A percentile compares a stretch with the other conserved stretches of the same genome.
Evolutionary conservation across 305 asterid genomes (phyloP).

Genomic region (Solanum hybrid): DNA sequence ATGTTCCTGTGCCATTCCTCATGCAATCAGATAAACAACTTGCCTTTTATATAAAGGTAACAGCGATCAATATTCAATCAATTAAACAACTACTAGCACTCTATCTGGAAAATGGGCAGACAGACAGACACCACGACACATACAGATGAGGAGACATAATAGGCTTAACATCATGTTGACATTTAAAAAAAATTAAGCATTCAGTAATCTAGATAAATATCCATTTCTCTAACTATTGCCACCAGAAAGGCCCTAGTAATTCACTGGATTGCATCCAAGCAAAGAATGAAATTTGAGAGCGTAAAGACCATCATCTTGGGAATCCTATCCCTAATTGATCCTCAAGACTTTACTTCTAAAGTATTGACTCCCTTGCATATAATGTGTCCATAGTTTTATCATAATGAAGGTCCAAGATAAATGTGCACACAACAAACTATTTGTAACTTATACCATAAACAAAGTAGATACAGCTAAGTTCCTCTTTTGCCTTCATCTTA

Average conservation of each 20-base stretch:
- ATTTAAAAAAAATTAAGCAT: background rate
- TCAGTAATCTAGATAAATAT: background rate
- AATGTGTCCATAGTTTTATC: background rate
- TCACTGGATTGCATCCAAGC: background rate
- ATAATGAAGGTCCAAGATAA: background rate
- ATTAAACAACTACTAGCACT: background rate
- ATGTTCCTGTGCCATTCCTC: background rate
- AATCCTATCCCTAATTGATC: background rate
- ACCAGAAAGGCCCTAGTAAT: background rate
- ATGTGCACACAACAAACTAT: background rate
- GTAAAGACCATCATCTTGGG: background rate
- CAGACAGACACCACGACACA: background rate
- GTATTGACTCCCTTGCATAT: background rate
- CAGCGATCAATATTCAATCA: background rate
- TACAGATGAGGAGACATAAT: background rate
- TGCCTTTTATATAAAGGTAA: background rate
- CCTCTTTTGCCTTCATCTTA: background rate
- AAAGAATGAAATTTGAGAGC: background rate
- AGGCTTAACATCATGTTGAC: background rate
- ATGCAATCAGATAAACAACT: background rate
- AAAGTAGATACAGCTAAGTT: background rate
- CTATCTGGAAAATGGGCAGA: background rate
- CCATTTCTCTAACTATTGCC: background rate
- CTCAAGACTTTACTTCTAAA: slow-evolving; percentile 1
- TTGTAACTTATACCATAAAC: background rate